Conservation (phyloP, 2,329 filamentous ascomycete species). For the Phoma herbarum region DNA sequence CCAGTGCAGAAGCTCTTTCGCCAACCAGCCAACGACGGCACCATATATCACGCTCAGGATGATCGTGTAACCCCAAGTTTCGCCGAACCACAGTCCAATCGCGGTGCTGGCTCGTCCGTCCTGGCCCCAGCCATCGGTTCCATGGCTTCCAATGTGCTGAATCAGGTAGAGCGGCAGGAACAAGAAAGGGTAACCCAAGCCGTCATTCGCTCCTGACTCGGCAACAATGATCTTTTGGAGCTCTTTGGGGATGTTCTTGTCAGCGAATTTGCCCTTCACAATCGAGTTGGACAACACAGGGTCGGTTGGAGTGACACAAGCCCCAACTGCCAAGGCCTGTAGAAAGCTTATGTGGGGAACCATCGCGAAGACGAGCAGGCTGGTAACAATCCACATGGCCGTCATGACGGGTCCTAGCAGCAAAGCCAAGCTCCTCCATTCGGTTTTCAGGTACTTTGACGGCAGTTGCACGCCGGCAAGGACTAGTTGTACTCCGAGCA, state of each 20-base stretch:
- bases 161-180: conserved; percentile 86
- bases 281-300: conserved; percentile 88
- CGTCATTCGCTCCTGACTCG: conserved; percentile 90
- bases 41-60: conserved; percentile 81
- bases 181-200: conserved; percentile 86
- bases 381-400: conserved; percentile 86
- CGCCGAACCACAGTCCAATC: conserved; percentile 82
- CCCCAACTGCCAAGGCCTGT: conserved; percentile 80
- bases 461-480: conserved; percentile 89
- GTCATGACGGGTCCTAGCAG: conserved; percentile 87
- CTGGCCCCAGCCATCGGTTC: conserved; percentile 34
- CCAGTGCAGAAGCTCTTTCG: conserved; percentile 83
- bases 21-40: conserved; percentile 78
- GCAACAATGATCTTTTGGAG: conserved; percentile 73
- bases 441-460: conserved; percentile 77
- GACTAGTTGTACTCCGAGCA: conserved; percentile 89
- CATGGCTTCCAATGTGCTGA: conserved; percentile 71
- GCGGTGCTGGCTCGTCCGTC: conserved; percentile 68
- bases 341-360: conserved; percentile 76
- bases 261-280: conserved; percentile 92
- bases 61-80: conserved; percentile 86
- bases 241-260: conserved; percentile 83
- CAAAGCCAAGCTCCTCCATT: conserved; percentile 79
- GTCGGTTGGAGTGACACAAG: conserved; percentile 92
- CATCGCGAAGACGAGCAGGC: conserved; percentile 78